phyloP scores from a whole-genome alignment of 2,329 filamentous ascomycete genomes.

The Beauveria sp. region DNA sequence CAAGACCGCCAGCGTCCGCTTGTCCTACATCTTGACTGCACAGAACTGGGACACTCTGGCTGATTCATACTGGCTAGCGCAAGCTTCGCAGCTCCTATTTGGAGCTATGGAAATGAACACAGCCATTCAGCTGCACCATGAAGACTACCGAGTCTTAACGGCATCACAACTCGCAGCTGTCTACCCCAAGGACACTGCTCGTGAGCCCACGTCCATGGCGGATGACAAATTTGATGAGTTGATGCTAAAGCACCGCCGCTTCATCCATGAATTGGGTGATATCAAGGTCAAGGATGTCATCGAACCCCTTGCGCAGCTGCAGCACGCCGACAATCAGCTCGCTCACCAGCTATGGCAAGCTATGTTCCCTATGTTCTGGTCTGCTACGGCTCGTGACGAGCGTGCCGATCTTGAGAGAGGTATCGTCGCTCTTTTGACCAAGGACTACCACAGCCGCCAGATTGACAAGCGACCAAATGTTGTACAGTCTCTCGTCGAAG shows the following conservation, averaged over 20 bases:
- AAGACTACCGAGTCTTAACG: conserved; percentile 76
- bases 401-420: conserved; percentile 84
- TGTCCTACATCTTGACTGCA: conserved; percentile 80
- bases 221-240: conserved; percentile 79
- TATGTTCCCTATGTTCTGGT: conserved; percentile 91
- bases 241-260: conserved; percentile 71
- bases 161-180: conserved; percentile 65
- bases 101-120: conserved; percentile 82
- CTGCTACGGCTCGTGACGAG: conserved; percentile 78
- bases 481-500: conserved; percentile 84
- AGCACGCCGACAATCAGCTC: conserved; percentile 76
- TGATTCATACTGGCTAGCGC: conserved; percentile 94
- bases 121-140: conserved; percentile 67
- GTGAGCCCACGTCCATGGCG: conserved; percentile 59
- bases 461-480: conserved; percentile 95
- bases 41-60: conserved; percentile 96
- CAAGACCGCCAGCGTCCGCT: conserved; percentile 79
- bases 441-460: conserved; percentile 91
- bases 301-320: conserved; percentile 83
- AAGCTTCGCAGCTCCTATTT: conserved; percentile 87
- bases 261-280: conserved; percentile 74
- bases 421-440: conserved; percentile 82
- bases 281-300: conserved; percentile 83
- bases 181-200: conserved; percentile 63
- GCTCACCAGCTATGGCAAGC: conserved; percentile 86